Evolutionary conservation across 768 basidiomycete genomes (phyloP).

Genomic region (Mycena galericulata): DNA sequence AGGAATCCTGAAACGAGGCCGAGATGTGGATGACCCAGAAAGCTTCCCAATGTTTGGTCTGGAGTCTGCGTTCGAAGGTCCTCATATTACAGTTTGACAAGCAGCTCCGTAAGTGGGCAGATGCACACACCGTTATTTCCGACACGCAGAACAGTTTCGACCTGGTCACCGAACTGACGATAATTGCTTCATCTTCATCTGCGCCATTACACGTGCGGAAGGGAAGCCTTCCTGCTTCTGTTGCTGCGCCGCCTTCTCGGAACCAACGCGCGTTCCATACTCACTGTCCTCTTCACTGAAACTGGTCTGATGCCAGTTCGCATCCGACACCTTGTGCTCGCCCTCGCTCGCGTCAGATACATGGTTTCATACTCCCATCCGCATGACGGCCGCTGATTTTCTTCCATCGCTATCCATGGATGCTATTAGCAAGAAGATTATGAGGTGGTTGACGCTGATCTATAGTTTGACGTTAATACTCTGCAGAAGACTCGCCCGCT

Average conservation of each 20-base stretch:
- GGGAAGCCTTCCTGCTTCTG: too few species aligned
- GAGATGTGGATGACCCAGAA: conserved; percentile 22
- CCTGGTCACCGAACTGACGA: conserved; percentile 40
- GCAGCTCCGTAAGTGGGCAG: conserved; percentile 33
- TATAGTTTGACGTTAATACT: neutral
- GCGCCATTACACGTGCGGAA: conserved; percentile 29
- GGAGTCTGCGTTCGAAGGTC: conserved; percentile 34
- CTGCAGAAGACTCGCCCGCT: neutral
- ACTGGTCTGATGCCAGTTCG: too few species aligned
- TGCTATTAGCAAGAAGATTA: neutral
- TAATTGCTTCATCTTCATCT: conserved; percentile 40
- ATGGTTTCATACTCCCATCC: neutral
- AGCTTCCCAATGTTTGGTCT: conserved; percentile 34
- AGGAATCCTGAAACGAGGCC: conserved; percentile 28
- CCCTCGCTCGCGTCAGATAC: too few species aligned
- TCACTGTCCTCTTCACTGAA: too few species aligned
- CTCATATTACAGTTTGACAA: conserved; percentile 36
- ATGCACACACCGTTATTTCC: conserved; percentile 34
- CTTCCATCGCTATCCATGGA: neutral
- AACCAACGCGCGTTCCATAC: too few species aligned
- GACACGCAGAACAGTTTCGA: conserved; percentile 47
- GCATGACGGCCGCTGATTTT: neutral
- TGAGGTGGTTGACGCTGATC: neutral
- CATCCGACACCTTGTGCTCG: too few species aligned
- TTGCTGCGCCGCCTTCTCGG: too few species aligned